Base-by-base conservation (phyloP, 805 yeast species). In the Debaryomyces prosopidis region DNA sequence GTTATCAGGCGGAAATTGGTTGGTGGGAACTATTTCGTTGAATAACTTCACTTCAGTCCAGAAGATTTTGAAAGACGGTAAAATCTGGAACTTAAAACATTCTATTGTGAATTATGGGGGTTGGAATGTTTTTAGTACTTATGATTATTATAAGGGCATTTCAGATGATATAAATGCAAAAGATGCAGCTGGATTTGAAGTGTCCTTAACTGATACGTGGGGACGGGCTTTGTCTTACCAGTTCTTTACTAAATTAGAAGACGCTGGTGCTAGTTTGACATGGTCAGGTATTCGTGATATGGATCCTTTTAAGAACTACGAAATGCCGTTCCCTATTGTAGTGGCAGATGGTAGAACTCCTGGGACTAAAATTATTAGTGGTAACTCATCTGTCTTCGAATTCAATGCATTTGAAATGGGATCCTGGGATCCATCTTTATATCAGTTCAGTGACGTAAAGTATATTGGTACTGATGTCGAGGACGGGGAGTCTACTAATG, bases 361-460 rank as follows among this genome's bases (percentile, higher is more conserved):
- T 2, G 65, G 63, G 18, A 49, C 63, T 1, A 44, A 40, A 10
- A 51, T 65, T 43, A 55, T 65, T 32, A 59, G 62, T 50, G 62
- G 59, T 1, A 68, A 69, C 52, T 68, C 75, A 18, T 68, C 75
- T 1, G 62, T 71, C 11, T 57, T 70, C 44, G 76, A 71, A 57
- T 44, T 68, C 44, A 66, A 58, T 40, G 71, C 76, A 4, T 70
- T 42, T 50, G 76, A 71, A 52, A 46, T 89, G 58, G 97, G 97
- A 11, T 83, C 95, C 4, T 89, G 96, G 96, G 97, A 90, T 59
- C 86, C 89, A 11, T 71, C 85, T 1, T 65, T 87, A 44, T 71
- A 76, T 44, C 68, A 85, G 2, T 89, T 90, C 63, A 73, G 83
- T 10, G 84, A 85, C 48, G 65, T 81, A 37, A 76, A 81, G 62